These are phyloP conservation scores for Salvia splendens DNA, from an alignment of 257 asterid species.

Conservation along the genomic window DNA sequence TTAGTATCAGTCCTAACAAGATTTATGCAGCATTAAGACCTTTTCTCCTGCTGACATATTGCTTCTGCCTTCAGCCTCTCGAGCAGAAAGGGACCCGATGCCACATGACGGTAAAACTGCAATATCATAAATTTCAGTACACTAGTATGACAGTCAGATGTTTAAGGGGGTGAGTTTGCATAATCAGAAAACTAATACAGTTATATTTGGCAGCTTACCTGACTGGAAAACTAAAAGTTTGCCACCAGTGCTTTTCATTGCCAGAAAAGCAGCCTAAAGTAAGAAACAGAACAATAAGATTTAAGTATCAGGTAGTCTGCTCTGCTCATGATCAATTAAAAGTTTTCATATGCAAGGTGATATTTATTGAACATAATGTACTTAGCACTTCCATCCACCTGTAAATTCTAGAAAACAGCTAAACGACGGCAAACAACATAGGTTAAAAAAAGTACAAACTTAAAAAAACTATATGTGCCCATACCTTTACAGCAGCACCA, in stretches of 20 bases:
- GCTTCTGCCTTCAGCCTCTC: slow-evolving; percentile 98
- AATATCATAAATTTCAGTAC: slow-evolving; percentile 33
- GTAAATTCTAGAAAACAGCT: slow-evolving; percentile 23
- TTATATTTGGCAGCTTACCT: slow-evolving; percentile 49
- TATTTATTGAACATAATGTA: slow-evolving; percentile 18
- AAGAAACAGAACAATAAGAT: slow-evolving; percentile 22
- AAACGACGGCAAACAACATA: slow-evolving; percentile 10
- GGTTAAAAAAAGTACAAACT: not conserved
- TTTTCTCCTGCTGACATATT: slow-evolving; percentile 83
- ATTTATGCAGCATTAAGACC: slow-evolving; percentile 45
- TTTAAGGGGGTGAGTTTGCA: slow-evolving; percentile 13
- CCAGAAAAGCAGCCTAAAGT: slow-evolving; percentile 92
- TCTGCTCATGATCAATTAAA: slow-evolving; percentile 17
- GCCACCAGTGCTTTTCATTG: slow-evolving; percentile 95
- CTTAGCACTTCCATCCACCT: slow-evolving; percentile 13
- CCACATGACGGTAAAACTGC: slow-evolving; percentile 89
- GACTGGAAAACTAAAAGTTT: slow-evolving; percentile 96
- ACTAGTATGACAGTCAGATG: slow-evolving; percentile 15
- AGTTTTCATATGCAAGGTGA: slow-evolving; percentile 21
- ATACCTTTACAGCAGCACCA: slow-evolving; percentile 94
- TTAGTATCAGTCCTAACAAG: slow-evolving; percentile 26
- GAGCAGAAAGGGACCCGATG: slow-evolving; percentile 91
- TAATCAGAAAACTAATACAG: slow-evolving; percentile 8
- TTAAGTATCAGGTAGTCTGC: slow-evolving; percentile 3
- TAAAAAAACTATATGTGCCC: not conserved